These are phyloP conservation scores for Lasiodiplodia citricola DNA, from an alignment of 2,329 filamentous ascomycete genomes.

Conservation along the genomic window DNA sequence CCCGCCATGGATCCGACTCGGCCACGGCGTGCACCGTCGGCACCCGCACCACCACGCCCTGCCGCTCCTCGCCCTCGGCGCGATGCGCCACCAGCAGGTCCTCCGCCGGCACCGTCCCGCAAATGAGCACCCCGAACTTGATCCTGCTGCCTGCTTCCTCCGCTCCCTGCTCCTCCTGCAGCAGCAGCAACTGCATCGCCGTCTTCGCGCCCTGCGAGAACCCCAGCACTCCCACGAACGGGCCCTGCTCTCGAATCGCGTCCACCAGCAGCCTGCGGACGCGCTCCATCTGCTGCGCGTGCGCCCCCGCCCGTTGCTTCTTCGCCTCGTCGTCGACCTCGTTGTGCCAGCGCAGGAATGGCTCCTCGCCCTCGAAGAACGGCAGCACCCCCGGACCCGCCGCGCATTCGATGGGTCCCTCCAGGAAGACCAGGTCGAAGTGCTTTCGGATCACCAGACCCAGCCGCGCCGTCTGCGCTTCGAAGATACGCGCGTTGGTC, in stretches of 20 bases:
- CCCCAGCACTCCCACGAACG: constrained; percentile 57
- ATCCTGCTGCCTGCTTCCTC: constrained; percentile 28
- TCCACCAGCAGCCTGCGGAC: constrained; percentile 36
- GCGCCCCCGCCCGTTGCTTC: constrained; percentile 46
- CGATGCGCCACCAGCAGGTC: constrained; percentile 34
- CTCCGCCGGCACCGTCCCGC: constrained; percentile 29
- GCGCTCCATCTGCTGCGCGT: constrained; percentile 50
- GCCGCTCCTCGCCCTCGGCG: constrained; percentile 28
- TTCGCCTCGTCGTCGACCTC: constrained; percentile 57
- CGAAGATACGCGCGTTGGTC: constrained; percentile 40
- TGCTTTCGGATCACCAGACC: constrained; percentile 50
- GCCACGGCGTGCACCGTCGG: constrained; percentile 43
- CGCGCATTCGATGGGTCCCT: constrained; percentile 68
- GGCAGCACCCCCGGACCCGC: constrained; percentile 67
- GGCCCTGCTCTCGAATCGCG: constrained; percentile 38
- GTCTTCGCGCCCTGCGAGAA: constrained; percentile 59
- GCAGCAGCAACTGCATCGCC: constrained; percentile 50
- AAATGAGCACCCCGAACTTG: constrained; percentile 17
- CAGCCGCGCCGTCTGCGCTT: constrained; percentile 41
- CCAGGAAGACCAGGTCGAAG: constrained; percentile 75
- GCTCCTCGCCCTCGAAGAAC: constrained; percentile 69
- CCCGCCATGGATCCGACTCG: constrained; percentile 41
- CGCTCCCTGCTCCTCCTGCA: constrained; percentile 31
- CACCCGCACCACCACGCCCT: constrained; percentile 37
- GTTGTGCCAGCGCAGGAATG: constrained; percentile 68